Conservation (phyloP, 345 rosid genomes). For the Pistacia vera region DNA sequence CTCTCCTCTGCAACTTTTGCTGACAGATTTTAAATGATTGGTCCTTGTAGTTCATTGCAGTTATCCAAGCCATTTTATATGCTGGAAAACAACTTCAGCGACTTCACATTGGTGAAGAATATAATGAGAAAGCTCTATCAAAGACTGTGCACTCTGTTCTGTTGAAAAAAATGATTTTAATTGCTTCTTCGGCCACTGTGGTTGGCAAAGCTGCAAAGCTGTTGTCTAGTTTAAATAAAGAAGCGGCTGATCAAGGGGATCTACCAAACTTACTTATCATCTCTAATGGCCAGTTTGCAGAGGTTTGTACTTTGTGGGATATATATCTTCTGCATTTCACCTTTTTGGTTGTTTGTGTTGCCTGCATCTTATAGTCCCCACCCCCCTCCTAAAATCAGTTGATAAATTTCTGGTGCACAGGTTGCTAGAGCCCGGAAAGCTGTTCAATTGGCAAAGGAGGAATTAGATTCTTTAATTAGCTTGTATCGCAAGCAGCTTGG, state of each 20-base stretch:
- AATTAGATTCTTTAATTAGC: constrained; percentile 52
- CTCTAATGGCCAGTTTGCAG: constrained; percentile 67
- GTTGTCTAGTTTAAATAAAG: constrained; percentile 69
- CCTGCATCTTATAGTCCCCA: not conserved
- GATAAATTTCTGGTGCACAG: constrained; percentile 37
- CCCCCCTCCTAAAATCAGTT: not conserved
- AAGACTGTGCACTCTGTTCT: constrained; percentile 49
- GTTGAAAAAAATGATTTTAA: constrained; percentile 63
- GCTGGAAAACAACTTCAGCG: constrained; percentile 79
- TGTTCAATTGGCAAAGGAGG: constrained; percentile 63
- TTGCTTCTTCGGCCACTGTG: constrained; percentile 70
- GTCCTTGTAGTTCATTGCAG: constrained; percentile 78
- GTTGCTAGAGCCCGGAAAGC: constrained; percentile 67
- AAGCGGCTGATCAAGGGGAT: constrained; percentile 81
- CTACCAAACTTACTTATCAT: constrained; percentile 53
- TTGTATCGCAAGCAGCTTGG: constrained; percentile 53
- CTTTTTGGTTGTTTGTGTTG: not conserved
- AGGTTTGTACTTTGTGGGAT: constrained; percentile 47
- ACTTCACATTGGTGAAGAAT: constrained; percentile 51
- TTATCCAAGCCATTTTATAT: constrained; percentile 72
- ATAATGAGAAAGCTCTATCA: constrained; percentile 27
- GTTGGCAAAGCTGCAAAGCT: constrained; percentile 66
- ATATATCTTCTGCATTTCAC: constrained; percentile 11
- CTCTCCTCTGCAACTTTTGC: constrained; percentile 16
- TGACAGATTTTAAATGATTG: constrained; percentile 35